Base-by-base conservation (phyloP, 371 early-diverging fungal genomes). In the Funneliformis caledonium region DNA sequence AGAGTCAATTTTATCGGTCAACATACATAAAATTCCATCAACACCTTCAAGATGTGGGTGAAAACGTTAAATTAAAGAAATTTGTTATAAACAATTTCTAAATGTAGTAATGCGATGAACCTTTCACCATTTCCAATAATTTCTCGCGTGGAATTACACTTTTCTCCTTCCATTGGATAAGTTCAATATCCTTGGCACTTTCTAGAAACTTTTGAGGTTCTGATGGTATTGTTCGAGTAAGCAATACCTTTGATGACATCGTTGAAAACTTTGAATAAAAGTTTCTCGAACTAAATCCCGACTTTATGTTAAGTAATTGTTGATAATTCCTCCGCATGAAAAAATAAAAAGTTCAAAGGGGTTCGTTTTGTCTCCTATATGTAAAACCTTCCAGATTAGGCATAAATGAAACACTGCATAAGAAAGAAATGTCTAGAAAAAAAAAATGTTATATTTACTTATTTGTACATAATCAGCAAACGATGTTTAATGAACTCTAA, bases 1-100 rank as follows among this genome's bases (percentile, higher is more conserved):
- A 2, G 79, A 77, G 81, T 95, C 93, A 45, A 96, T 89, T 61
- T 88, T 89, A 73, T 96, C 94, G 1, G 92, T 89, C 68, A 95
- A 83, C 75, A 94, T 86, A 82, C 93, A 92, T 9, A 95, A 74
- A 19, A 93, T 85, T 0, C 91, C 95, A 59, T 91, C 87, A 0
- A 87, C 90, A 69, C 89, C 92, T 83, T 74, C 64, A 47, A n/a
- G 47, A 45, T 16, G 19, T 31, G 37, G 10, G 52, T 47, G 22
- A 8, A 72, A 26, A 31, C 22, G 37, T 26, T 42, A 26, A 16
- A 19, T 42, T 50, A 47, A 33, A 19, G 16, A 37, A 42, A 48
- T 12, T 31, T 33, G 26, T 26, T 26, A 26, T 50, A 10, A 19
- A 69, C 37, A 6, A 8, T n/a, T 16, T 9, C 10, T 22, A 9